phyloP scores from a whole-genome alignment of 805 yeast genomes.

The Kuraishia capsulata region DNA sequence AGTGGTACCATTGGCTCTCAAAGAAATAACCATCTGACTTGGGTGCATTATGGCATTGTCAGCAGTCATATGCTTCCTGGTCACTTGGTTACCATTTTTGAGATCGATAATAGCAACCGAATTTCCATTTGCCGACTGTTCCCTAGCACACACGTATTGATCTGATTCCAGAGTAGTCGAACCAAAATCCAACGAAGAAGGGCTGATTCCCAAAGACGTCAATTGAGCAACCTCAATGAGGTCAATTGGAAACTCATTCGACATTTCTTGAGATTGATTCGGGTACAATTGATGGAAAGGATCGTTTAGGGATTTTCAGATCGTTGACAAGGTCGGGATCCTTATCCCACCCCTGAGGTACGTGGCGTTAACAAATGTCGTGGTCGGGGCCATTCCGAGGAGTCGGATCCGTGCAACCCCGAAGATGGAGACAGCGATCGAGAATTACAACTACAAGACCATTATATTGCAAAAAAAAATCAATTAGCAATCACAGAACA shows the following conservation, averaged over 20 bases:
- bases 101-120: conserved; percentile 92
- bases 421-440: too few species aligned
- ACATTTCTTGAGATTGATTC: conserved; percentile 5
- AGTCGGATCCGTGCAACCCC: too few species aligned
- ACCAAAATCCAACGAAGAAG: conserved; percentile 78
- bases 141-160: conserved; percentile 77
- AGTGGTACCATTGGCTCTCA: conserved; percentile 94
- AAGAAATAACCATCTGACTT: conserved; percentile 74
- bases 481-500: too few species aligned
- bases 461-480: too few species aligned
- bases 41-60: conserved; percentile 98
- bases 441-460: too few species aligned
- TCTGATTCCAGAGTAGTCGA: conserved; percentile 94
- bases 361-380: too few species aligned
- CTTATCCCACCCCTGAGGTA: too few species aligned
- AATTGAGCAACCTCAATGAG: conserved; percentile 92
- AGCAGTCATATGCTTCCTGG: conserved; percentile 91
- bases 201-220: conserved; percentile 77
- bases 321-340: too few species aligned
- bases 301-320: not conserved
- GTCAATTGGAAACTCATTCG: conserved; percentile 84
- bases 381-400: too few species aligned
- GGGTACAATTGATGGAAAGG: not conserved
- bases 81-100: conserved; percentile 66
- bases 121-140: conserved; percentile 53